Evolutionary conservation across 306 rosid genomes (phyloP).

Genomic region (Parietaria judaica): DNA sequence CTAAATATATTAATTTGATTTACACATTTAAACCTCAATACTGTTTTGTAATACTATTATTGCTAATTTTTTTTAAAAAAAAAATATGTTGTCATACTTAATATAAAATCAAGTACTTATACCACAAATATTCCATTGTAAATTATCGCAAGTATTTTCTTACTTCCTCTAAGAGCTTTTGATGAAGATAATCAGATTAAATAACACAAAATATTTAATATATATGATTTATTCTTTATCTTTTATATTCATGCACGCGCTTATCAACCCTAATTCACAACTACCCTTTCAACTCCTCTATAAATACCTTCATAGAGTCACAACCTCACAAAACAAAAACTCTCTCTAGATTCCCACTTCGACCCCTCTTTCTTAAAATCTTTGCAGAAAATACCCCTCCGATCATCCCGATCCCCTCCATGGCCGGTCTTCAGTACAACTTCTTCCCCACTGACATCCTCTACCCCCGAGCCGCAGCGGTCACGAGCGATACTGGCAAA

Average conservation of each 20-base stretch:
- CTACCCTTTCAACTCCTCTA: not conserved
- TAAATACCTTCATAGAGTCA: not conserved
- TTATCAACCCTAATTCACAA: slow-evolving; percentile 1
- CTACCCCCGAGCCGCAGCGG: slow-evolving; percentile 13
- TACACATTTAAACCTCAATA: too few species aligned
- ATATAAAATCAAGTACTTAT: too few species aligned
- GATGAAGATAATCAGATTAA: too few species aligned
- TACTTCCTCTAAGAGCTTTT: too few species aligned
- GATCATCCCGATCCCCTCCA: not conserved
- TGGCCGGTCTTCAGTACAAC: slow-evolving; percentile 23
- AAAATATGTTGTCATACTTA: too few species aligned
- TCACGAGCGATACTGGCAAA: not conserved
- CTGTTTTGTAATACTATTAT: too few species aligned
- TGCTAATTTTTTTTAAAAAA: too few species aligned
- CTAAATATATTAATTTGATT: too few species aligned
- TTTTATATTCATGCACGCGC: not conserved
- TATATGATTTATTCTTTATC: too few species aligned
- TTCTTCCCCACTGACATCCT: slow-evolving; percentile 19
- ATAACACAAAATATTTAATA: too few species aligned
- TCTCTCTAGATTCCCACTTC: not conserved
- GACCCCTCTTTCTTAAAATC: not conserved
- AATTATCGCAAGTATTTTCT: too few species aligned
- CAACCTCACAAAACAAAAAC: not conserved
- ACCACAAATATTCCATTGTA: too few species aligned
- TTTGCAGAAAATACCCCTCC: not conserved